Base-by-base conservation (phyloP, 139 green algal genomes). In the Chloropicon primus region DNA sequence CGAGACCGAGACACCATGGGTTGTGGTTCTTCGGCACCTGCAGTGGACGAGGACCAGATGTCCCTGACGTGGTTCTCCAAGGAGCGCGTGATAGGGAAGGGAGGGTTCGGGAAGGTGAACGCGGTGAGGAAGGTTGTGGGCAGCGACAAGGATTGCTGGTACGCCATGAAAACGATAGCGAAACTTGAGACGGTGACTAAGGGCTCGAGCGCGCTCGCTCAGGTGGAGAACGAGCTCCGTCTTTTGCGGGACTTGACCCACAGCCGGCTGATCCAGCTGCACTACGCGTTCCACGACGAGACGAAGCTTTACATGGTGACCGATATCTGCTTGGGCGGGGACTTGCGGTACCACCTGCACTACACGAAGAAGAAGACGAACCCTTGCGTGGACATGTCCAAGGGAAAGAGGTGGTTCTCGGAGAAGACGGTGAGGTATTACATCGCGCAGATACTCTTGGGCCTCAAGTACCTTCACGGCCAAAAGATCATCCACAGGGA, bases 401-500 rank as follows among this genome's bases (percentile, higher is more conserved):
- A 62, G 41, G 41, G 41, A 17, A 62, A 62, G 41, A 62, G 41
- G 41, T 62, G 41, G 41, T 17, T 62, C 10, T 62, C 41, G 17
- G 41, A 62, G 41, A 62, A 62, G 41, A 62, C 41, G 5, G 41
- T 62, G 41, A 62, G 41, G 41, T 17, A 62, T 17, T 62, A 62
- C 41, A n/a, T 5, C 41, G 41, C 41, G 10, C 41, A 62, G 41
- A 17, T 62, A 5, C 41, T 62, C 10, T 17, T 62, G n/a, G 85
- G 79, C 21, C 83, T 99, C 73, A 90, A 93, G 82, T 99, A 97
- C 84, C 89, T 99, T 71, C 95, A 99, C 83, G 54, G 84, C 72
- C 82, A 92, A 73, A 84, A 89, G 53, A 91, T 96, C 77, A 93
- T 97, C 82, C 94, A 98, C 84, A 85, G 94, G 1, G 94, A 97